phyloP scores from a whole-genome alignment of 1,284 basidiomycete species.

The Rhodotorula sp. region DNA sequence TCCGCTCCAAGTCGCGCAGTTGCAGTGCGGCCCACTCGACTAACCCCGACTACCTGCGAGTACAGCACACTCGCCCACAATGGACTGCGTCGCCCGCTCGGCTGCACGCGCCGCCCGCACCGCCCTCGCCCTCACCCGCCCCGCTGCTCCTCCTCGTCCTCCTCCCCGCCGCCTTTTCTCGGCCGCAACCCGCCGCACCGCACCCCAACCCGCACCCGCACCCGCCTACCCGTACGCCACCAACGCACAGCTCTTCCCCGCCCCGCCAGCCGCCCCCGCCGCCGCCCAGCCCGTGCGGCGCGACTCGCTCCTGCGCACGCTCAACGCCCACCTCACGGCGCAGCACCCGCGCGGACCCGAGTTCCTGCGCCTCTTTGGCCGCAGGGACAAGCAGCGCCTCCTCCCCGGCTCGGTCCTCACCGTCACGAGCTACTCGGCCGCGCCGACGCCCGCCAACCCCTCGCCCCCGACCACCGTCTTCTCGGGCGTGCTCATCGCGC shows the following conservation, averaged over 20 bases:
- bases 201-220: neutral
- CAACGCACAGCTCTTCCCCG: conserved; percentile 4
- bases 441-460: conserved; percentile 49
- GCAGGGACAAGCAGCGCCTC: conserved; percentile 66
- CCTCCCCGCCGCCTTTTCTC: conserved; percentile 6
- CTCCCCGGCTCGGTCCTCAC: conserved; percentile 77
- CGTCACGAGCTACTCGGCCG: conserved; percentile 57
- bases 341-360: conserved; percentile 21
- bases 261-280: neutral
- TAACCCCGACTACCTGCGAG: too few relatives aligned
- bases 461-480: conserved; percentile 71
- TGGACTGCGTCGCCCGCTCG: neutral
- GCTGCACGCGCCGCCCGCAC: neutral
- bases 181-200: neutral
- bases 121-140: conserved; percentile 8
- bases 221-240: conserved; percentile 34
- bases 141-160: neutral
- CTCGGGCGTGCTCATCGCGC: conserved; percentile 78
- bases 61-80: too few relatives aligned
- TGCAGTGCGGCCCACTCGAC: too few relatives aligned
- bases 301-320: conserved; percentile 37
- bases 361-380: conserved; percentile 59
- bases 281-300: neutral
- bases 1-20: too few relatives aligned
- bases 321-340: conserved; percentile 39